Base-by-base conservation (phyloP, 768 basidiomycete genomes). In the Xanthoconium stramineum region DNA sequence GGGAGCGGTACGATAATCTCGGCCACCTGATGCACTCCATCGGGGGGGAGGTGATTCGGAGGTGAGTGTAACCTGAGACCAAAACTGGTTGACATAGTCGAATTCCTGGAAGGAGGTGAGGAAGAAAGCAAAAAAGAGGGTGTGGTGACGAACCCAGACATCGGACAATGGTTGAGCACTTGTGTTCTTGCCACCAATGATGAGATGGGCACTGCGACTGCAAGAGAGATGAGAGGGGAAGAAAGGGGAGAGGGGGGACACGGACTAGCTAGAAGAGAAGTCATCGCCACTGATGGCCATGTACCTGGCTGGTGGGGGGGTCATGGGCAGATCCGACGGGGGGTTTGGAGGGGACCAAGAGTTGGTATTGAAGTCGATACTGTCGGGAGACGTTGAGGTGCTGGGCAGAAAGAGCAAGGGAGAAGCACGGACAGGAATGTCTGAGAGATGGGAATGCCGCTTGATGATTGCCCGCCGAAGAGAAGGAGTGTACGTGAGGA, bases 211-310 rank as follows among this genome's bases (percentile, higher is more conserved):
- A 53, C 80, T 80, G 39, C 91, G 89, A 67, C 89, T 91, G 59
- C 37, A 59, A 39, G 56, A n/a, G 39, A 45, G 70, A 53, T 57
- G 69, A 37, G 40, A 7, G 17, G 17, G 52, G 50, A 57, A 58
- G 50, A 65, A 55, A 61, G 56, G 36, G 43, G 42, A 55, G 45
- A 36, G 35, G 17, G 0, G 45, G 49, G 30, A 30, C 39, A 80
- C 88, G 61, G 55, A 89, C 89, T 91, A 88, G 86, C 86, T 92
- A 12, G 89, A 88, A 44, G 89, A 90, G 59, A 80, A 81, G 74
- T 92, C 91, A 20, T 75, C 72, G 6, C 88, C 91, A 42, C 80
- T 74, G 39, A 90, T 64, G 30, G 86, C 83, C 39, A 80, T 80
- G 70, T 82, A 85, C 66, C 88, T 78, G 30, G 86, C 78, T 14